Evolutionary conservation across 495 filamentous ascomycete species (phyloP), one percentile per base, ranked within the genome.

Genomic region (Eremomyces bilateralis): DNA sequence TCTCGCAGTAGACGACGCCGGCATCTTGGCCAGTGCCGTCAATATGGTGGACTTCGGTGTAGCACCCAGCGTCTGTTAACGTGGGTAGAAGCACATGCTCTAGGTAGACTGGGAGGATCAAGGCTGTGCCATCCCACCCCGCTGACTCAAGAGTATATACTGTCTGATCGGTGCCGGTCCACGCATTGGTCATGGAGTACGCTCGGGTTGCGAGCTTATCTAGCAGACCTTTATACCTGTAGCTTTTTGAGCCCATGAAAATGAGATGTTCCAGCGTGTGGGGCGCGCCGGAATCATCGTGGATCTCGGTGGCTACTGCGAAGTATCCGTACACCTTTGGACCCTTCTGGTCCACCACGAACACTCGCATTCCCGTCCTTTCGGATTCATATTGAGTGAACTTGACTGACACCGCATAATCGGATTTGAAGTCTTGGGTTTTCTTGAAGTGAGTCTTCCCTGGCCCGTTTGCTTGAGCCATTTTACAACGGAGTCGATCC

Each of bases 1-100:
- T 95, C 54, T 99, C 88, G 1, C 90, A 94, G 57, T 95, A 99
- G 15, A 95, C 88, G 3, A 97, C 88, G 41, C 84, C 88, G 18
- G 88, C 88, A 64, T 99, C 90, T 42, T 95, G 73, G 31, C 85
- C 88, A 37, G 72, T 64, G 22, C 81, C 82, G 52, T 99, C 80
- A 35, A 99, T 66, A 52, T 99, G 90, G 56, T 91, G 80, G 19
- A 99, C 88, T 47, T 99, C 88, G 1, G 88, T 99, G 44, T 90
- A 73, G 50, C 85, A 94, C 3, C 71, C 80, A 31, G 81, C 74
- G 52, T 99, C 90, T 5, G 82, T 93, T 39, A 99, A 56, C 2
- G 79, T 91, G 0, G 88, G 88, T 15, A 85, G 57, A 42, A 99
- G 69, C 20, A 95, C 66, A 56, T 99, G 88, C 54, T 95, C 90